A percentile compares a stretch with the other conserved stretches of the same genome.
phyloP scores from a whole-genome alignment of 345 rosid species.

The Gossypium stocksii region DNA sequence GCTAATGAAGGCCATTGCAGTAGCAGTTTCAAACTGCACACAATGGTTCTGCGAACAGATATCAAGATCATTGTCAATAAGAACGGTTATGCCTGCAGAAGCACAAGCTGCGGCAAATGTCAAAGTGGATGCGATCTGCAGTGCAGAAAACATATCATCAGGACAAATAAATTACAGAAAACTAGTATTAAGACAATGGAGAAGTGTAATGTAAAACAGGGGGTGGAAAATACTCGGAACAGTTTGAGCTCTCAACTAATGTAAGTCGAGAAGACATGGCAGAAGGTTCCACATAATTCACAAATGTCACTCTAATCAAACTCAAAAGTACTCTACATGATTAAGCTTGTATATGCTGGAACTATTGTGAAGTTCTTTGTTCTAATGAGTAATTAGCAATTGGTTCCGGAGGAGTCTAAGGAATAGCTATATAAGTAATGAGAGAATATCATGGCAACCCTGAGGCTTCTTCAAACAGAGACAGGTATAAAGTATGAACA shows the following conservation, averaged over 20 bases:
- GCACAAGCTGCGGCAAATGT: constrained; percentile 80
- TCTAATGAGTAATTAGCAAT: neutral
- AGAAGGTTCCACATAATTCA: neutral
- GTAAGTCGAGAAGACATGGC: neutral
- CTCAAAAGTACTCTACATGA: neutral
- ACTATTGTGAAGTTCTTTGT: neutral
- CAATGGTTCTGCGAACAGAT: constrained; percentile 59
- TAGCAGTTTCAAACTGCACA: constrained; percentile 63
- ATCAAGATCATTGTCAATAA: constrained; percentile 63
- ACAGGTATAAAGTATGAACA: neutral
- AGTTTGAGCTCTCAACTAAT: neutral
- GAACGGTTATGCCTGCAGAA: constrained; percentile 77
- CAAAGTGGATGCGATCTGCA: constrained; percentile 70
- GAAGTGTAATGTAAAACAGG: neutral
- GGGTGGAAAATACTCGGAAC: neutral
- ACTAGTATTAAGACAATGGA: too few species aligned
- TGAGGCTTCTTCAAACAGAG: neutral
- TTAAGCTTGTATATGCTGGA: neutral
- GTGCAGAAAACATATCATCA: neutral
- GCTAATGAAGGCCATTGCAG: constrained; percentile 71
- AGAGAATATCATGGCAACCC: neutral
- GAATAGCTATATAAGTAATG: neutral
- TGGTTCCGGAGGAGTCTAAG: neutral
- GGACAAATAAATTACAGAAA: neutral
- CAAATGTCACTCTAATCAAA: neutral